Evolutionary conservation across 2,329 filamentous ascomycete genomes (phyloP), one percentile per base, ranked within the genome.

Genomic region (Paramyrothecium sp.): DNA sequence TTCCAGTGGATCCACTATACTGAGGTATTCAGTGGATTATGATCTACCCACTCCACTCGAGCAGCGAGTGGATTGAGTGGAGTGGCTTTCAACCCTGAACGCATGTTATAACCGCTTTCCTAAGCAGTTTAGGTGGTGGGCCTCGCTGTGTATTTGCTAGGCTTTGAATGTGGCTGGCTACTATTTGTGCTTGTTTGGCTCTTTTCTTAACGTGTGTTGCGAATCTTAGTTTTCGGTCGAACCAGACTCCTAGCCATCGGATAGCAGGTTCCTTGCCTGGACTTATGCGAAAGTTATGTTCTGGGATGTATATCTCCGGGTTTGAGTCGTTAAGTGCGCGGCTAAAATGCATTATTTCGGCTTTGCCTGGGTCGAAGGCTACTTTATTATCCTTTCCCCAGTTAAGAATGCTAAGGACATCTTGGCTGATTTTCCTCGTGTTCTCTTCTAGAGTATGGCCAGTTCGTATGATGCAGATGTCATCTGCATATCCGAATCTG

Each of bases 301-400:
- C 54, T 19, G 49, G 10, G 33, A 10, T 8, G 8, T 16, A 16
- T 38, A 38, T 16, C 10, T 8, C 16, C 60, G 54, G 41, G 51
- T 26, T 60, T 53, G 33, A 53, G 22, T 20, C 54, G 33, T 44
- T 38, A 49, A n/a, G 41, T 13, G 48, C 56, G 33, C 30, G 49
- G 10, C 54, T 53, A 50, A 66, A 63, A 48, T 67, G 58, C 20
- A 67, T 64, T 2, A 64, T 56, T 51, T 67, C 58, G 21, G 61
- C 63, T 49, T 67, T 67, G 7, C 52, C 55, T 8, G 54, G 57
- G 54, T 63, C 57, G 51, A 67, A 67, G 12, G 56, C 54, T 30
- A 67, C 54, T 17, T 51, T 58, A 34, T 63, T 62, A 4, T 38
- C 54, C n/a, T 38, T 53, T 10, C 65, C 62, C 60, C 56, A 64